phyloP scores from a whole-genome alignment of 225 moss, liverwort and hornwort species.

The Anthoceros angustus region DNA sequence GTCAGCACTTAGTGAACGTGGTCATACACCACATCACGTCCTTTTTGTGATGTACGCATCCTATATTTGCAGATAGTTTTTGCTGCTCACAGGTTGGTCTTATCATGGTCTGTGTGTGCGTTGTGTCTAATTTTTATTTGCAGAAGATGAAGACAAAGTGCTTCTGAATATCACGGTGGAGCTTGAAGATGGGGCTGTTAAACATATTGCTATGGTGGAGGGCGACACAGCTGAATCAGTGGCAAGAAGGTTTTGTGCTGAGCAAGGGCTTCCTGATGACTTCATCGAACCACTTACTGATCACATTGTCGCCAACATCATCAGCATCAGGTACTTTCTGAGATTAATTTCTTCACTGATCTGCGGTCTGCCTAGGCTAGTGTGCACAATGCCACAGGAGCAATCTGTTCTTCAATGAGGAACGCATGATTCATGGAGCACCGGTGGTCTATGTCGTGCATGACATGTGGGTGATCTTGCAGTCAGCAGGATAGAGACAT shows the following conservation, averaged over 20 bases:
- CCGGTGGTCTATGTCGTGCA: not conserved
- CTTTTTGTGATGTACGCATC: no score
- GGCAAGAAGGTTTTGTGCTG: conserved; percentile 64
- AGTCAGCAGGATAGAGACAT: conserved; percentile 5
- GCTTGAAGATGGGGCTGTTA: conserved; percentile 88
- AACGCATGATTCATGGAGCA: no score
- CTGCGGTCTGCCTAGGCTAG: no score
- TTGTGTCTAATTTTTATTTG: not conserved
- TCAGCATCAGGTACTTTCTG: conserved; percentile 42
- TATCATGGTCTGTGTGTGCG: no score
- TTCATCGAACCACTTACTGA: conserved; percentile 82
- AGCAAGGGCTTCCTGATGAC: conserved; percentile 68
- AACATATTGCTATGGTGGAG: conserved; percentile 85
- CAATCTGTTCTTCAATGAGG: no score
- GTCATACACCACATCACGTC: no score
- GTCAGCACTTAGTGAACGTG: no score
- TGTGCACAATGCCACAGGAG: no score
- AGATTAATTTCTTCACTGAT: not conserved
- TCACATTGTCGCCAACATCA: conserved; percentile 85
- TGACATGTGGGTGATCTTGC: not conserved
- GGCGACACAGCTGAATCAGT: conserved; percentile 81
- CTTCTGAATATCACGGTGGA: conserved; percentile 85
- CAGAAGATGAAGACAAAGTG: conserved; percentile 43
- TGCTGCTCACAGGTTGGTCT: no score
- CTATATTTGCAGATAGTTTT: no score